A percentile compares a stretch with the other conserved stretches of the same genome.
phyloP scores from a whole-genome alignment of 495 filamentous ascomycete genomes.

The Trichocladium uniseriatum region DNA sequence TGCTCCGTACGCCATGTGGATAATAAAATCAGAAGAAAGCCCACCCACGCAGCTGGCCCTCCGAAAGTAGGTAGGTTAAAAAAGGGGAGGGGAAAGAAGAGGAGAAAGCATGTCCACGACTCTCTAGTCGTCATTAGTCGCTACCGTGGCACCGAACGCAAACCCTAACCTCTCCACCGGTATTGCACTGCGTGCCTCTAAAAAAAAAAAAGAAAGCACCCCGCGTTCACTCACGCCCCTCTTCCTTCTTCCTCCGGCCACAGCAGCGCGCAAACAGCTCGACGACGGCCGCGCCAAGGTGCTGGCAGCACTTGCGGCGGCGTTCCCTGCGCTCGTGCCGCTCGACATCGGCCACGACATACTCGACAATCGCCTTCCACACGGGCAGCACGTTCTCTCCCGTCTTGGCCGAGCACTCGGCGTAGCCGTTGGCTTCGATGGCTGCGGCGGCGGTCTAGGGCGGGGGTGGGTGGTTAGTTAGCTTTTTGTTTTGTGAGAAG shows the following conservation, averaged over 20 bases:
- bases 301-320: not conserved
- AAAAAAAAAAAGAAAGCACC: too few relatives aligned
- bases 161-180: too few relatives aligned
- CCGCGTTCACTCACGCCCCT: not conserved
- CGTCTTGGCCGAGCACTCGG: slow-evolving; percentile 19
- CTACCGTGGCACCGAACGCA: too few relatives aligned
- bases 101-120: too few relatives aligned
- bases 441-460: not conserved
- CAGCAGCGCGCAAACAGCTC: not conserved
- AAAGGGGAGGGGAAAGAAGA: too few relatives aligned
- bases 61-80: too few relatives aligned
- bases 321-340: not conserved
- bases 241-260: not conserved
- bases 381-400: slow-evolving; percentile 13
- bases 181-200: too few relatives aligned
- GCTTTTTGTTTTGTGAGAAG: not conserved
- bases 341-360: not conserved
- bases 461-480: not conserved
- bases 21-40: too few relatives aligned
- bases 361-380: slow-evolving; percentile 8
- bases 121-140: too few relatives aligned
- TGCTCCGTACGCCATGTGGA: too few relatives aligned
- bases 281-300: not conserved
- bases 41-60: too few relatives aligned
- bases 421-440: slow-evolving; percentile 9